Conservation (phyloP, 2,329 filamentous ascomycete species). For the Paraphoma sp. region DNA sequence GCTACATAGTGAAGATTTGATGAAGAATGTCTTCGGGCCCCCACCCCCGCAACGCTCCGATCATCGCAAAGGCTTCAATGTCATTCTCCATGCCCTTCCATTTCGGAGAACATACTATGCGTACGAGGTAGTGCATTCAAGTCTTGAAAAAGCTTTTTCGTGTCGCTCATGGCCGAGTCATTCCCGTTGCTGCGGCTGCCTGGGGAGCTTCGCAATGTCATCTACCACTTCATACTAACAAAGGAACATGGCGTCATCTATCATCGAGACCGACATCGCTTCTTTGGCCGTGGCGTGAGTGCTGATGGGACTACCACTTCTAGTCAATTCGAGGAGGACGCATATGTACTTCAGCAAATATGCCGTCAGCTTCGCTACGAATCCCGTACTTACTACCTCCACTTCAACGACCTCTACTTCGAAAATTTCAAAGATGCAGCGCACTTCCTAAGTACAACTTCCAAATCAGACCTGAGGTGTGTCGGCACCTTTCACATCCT, state of each 20-base stretch:
- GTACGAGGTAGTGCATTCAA: too few relatives aligned
- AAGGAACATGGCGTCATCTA: not conserved
- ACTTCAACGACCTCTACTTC: not conserved
- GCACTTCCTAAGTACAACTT: not conserved
- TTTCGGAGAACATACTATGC: too few relatives aligned
- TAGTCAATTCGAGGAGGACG: not conserved
- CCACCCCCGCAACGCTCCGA: too few relatives aligned
- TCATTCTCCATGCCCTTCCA: too few relatives aligned
- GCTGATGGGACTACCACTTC: not conserved
- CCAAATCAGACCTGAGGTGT: not conserved
- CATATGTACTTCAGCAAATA: not conserved
- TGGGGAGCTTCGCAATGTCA: not conserved
- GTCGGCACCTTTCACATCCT: not conserved
- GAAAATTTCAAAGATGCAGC: not conserved
- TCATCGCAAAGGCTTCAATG: too few relatives aligned
- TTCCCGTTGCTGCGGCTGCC: not conserved
- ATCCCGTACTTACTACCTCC: not conserved
- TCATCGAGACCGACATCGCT: not conserved
- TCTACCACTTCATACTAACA: not conserved
- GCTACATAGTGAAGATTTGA: too few relatives aligned
- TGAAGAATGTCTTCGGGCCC: too few relatives aligned
- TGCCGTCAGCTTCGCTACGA: not conserved
- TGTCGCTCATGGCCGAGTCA: too few relatives aligned
- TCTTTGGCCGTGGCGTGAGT: not conserved
- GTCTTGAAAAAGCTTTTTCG: too few relatives aligned